Conservation (phyloP, 2,329 filamentous ascomycete species). For the Beauveria brongniartii region DNA sequence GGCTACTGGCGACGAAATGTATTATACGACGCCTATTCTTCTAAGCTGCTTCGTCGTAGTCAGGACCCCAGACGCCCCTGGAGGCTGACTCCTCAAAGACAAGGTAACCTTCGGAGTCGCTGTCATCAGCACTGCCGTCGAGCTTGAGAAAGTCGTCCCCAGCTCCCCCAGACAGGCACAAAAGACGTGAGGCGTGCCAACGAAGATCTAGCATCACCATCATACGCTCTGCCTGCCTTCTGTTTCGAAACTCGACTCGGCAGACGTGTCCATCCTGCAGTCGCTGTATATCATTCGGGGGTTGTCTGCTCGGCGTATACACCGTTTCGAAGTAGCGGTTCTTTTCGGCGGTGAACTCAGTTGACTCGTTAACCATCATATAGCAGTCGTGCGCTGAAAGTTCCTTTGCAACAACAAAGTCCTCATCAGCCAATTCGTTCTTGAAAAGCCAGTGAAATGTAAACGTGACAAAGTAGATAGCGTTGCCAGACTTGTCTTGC, state of each 20-base stretch:
- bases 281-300: neutral
- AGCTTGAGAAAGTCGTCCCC: neutral
- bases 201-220: neutral
- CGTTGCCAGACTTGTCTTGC: neutral
- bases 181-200: neutral
- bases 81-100: neutral
- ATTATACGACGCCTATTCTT: neutral
- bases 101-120: neutral
- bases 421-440: too few species aligned
- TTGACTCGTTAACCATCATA: neutral
- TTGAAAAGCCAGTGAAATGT: neutral
- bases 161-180: neutral
- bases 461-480: neutral
- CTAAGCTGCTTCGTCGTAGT: neutral
- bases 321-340: neutral
- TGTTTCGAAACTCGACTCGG: fast-evolving
- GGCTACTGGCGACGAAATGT: neutral
- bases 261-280: neutral
- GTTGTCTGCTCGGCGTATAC: neutral
- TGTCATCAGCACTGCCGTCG: neutral
- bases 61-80: neutral
- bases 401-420: too few species aligned
- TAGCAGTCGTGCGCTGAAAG: neutral
- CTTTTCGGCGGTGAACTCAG: neutral
- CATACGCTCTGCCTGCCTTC: neutral